Evolutionary conservation across 139 green algal genomes (phyloP).

Genomic region (Pseudopediastrum boryanum): DNA sequence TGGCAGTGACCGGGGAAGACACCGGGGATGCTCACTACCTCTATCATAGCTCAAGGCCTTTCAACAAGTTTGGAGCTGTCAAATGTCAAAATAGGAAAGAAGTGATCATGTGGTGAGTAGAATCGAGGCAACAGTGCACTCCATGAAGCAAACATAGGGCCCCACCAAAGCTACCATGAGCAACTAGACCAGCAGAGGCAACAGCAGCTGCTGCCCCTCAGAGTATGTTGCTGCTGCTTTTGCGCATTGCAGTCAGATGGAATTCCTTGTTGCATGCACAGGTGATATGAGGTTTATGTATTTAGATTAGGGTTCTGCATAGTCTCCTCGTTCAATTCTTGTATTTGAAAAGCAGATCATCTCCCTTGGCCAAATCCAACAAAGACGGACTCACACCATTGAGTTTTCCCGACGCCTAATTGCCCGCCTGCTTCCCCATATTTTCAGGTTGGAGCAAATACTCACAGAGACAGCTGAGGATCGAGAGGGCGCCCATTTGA

Average conservation of each 20-base stretch:
- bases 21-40: conserved; percentile 51
- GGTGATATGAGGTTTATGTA: not conserved
- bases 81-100: conserved; percentile 49
- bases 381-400: not conserved
- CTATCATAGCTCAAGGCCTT: conserved; percentile 45
- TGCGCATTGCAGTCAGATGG: not conserved
- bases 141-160: too few species aligned
- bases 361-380: too few species aligned
- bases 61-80: conserved; percentile 37
- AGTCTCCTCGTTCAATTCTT: too few species aligned
- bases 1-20: conserved; percentile 49
- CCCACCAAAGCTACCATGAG: too few species aligned
- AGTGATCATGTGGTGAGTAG: conserved; percentile 43
- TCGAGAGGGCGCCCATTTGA: not conserved
- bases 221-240: not conserved
- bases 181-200: not conserved
- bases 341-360: too few species aligned
- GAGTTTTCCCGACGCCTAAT: not conserved
- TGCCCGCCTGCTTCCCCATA: not conserved
- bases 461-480: conserved; percentile 30
- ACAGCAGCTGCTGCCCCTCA: not conserved
- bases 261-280: not conserved
- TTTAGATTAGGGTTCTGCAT: too few species aligned
- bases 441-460: conserved; percentile 50
- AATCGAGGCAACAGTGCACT: not conserved